phyloP scores from a whole-genome alignment of 164 flowering plant genomes.

The Magnolia changhungtana region DNA sequence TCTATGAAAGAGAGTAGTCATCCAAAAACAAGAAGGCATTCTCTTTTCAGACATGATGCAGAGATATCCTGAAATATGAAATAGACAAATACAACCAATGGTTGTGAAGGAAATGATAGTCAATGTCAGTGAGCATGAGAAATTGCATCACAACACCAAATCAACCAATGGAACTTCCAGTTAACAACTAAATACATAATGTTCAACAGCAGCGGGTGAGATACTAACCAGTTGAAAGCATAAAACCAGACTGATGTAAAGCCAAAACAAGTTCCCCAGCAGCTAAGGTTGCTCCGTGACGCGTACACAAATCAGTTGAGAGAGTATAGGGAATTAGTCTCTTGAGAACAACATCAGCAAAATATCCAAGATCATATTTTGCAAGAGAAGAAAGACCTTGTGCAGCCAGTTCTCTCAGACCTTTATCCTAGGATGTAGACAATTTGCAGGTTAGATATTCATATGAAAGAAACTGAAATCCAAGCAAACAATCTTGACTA shows the following conservation, averaged over 20 bases:
- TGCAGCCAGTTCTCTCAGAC: conserved; percentile 90
- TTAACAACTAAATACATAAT: neutral
- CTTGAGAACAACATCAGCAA: conserved; percentile 57
- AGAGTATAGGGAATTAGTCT: conserved; percentile 78
- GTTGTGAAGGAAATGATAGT: no score
- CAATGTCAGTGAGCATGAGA: no score
- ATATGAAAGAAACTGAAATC: neutral
- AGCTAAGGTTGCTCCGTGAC: conserved; percentile 96
- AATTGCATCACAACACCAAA: neutral
- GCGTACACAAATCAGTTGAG: conserved; percentile 87
- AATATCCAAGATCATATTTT: conserved; percentile 73
- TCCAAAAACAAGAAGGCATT: no score
- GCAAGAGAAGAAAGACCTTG: conserved; percentile 83
- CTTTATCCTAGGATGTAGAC: conserved; percentile 59
- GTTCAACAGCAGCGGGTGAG: neutral
- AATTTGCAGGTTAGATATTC: conserved; percentile 13
- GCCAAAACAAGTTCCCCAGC: conserved; percentile 84
- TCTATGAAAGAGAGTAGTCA: no score
- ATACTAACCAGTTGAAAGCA: conserved; percentile 61
- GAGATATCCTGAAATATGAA: no score
- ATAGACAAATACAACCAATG: no score
- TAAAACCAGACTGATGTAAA: conserved; percentile 45
- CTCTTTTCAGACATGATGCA: no score
- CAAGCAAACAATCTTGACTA: neutral
- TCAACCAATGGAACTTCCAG: neutral